Percentiles rank a stretch among this genome's conserved stretches.
Conservation (phyloP, 1,284 basidiomycete species). For the Ustilago trichophora region DNA sequence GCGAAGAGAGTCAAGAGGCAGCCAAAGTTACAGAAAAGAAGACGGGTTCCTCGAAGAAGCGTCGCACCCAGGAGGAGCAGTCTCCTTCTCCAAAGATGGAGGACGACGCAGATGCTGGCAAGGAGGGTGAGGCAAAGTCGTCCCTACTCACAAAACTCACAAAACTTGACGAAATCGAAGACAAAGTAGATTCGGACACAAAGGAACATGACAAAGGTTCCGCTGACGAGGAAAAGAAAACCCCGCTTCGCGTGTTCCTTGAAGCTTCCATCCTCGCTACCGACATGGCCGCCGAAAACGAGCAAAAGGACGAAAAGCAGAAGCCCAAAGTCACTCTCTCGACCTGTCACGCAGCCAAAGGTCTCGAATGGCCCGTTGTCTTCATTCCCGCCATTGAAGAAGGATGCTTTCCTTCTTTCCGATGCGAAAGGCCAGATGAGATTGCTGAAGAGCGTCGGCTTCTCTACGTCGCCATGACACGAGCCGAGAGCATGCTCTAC, state of each 20-base stretch:
- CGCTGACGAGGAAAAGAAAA: conserved; percentile 48
- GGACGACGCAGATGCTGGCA: neutral
- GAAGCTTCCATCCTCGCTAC: conserved; percentile 86
- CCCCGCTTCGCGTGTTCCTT: conserved; percentile 79
- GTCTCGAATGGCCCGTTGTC: conserved; percentile 89
- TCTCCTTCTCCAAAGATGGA: neutral
- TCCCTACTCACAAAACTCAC: conserved; percentile 4
- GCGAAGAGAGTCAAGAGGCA: conserved; percentile 18
- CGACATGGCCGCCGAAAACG: conserved; percentile 73
- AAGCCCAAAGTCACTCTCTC: conserved; percentile 79
- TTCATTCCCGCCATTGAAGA: conserved; percentile 75
- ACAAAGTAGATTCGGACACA: neutral
- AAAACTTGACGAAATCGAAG: conserved; percentile 20
- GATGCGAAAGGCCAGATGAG: conserved; percentile 74
- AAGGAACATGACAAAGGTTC: conserved; percentile 27
- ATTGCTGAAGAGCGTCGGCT: conserved; percentile 83
- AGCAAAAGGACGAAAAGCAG: conserved; percentile 69
- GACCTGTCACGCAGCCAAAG: conserved; percentile 90
- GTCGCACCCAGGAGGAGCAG: conserved; percentile 10
- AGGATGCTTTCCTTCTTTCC: conserved; percentile 81
- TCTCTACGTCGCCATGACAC: conserved; percentile 89
- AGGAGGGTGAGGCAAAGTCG: neutral
- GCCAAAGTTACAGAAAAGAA: neutral
- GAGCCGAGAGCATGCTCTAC: conserved; percentile 81
- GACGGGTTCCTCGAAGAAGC: conserved; percentile 12